Evolutionary conservation across 108 stramenopile genomes (phyloP).

Genomic region (Cyclotella baltica): DNA sequence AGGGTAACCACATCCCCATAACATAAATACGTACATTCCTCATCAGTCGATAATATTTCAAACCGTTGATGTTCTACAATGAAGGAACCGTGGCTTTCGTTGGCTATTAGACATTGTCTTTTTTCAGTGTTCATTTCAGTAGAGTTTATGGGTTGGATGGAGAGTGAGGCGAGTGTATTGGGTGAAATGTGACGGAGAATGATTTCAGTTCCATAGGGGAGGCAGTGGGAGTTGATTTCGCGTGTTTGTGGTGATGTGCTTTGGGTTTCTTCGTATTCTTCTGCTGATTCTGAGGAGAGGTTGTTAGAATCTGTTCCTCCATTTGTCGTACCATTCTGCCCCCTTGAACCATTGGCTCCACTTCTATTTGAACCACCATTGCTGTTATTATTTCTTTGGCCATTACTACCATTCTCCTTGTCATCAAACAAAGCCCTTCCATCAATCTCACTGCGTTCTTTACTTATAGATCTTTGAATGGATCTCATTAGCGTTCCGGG

Average conservation of each 20-base stretch:
- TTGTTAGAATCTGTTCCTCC: background rate
- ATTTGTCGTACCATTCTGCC: no score
- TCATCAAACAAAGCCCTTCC: constrained; percentile 12
- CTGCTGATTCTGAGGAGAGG: background rate
- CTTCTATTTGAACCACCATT: no score
- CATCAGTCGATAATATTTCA: background rate
- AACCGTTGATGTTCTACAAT: constrained; percentile 30
- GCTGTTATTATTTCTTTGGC: background rate
- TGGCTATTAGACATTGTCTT: constrained; percentile 40
- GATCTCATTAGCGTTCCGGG: constrained; percentile 47
- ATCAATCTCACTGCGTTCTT: constrained; percentile 42
- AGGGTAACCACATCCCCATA: constrained; percentile 47
- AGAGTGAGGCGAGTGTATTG: constrained; percentile 34
- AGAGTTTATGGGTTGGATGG: constrained; percentile 15
- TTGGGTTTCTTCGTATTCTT: constrained; percentile 22
- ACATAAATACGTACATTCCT: constrained; percentile 19
- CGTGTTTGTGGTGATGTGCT: constrained; percentile 12
- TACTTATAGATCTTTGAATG: constrained; percentile 28
- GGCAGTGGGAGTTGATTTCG: constrained; percentile 25
- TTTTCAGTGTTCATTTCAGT: background rate
- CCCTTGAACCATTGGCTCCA: no score
- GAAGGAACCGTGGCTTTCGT: constrained; percentile 27
- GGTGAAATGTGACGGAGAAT: constrained; percentile 34
- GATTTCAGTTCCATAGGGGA: constrained; percentile 46
- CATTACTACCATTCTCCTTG: background rate